A percentile compares a stretch with the other conserved stretches of the same genome.
phyloP scores from a whole-genome alignment of 2,329 filamentous ascomycete species.

The Cladosporium sp. region DNA sequence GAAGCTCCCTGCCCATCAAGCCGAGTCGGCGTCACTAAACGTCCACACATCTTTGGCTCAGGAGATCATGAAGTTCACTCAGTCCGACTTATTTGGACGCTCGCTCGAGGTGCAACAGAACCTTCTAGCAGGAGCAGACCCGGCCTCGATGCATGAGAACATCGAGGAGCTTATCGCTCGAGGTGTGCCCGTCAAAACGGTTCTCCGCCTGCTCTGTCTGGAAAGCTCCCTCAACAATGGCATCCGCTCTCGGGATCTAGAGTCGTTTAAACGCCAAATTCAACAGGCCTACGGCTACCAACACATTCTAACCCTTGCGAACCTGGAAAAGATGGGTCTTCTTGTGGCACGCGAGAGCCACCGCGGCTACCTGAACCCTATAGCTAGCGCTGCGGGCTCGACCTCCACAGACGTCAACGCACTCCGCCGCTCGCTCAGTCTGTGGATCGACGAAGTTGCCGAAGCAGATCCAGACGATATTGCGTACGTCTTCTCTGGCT shows the following conservation, averaged over 20 bases:
- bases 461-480: slow-evolving; percentile 93
- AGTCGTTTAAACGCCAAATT: slow-evolving; percentile 83
- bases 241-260: slow-evolving; percentile 83
- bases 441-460: slow-evolving; percentile 95
- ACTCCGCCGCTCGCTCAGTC: slow-evolving; percentile 78
- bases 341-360: slow-evolving; percentile 73
- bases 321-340: slow-evolving; percentile 85
- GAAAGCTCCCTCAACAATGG: slow-evolving; percentile 90
- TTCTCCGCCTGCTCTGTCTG: slow-evolving; percentile 83
- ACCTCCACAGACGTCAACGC: slow-evolving; percentile 76
- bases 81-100: slow-evolving; percentile 84
- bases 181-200: slow-evolving; percentile 75
- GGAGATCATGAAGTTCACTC: slow-evolving; percentile 91
- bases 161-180: slow-evolving; percentile 95
- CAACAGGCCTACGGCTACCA: slow-evolving; percentile 94
- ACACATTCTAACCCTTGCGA: slow-evolving; percentile 84
- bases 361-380: slow-evolving; percentile 78
- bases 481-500: slow-evolving; percentile 97
- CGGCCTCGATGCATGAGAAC: slow-evolving; percentile 81
- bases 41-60: slow-evolving; percentile 90
- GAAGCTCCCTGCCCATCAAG: slow-evolving; percentile 87
- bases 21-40: slow-evolving; percentile 90
- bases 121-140: slow-evolving; percentile 85
- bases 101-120: slow-evolving; percentile 94
- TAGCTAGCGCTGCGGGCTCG: slow-evolving; percentile 59